Evolutionary conservation across 2,329 filamentous ascomycete genomes (phyloP), one percentile per base, ranked within the genome.

Genomic region (Talaromyces sp.): DNA sequence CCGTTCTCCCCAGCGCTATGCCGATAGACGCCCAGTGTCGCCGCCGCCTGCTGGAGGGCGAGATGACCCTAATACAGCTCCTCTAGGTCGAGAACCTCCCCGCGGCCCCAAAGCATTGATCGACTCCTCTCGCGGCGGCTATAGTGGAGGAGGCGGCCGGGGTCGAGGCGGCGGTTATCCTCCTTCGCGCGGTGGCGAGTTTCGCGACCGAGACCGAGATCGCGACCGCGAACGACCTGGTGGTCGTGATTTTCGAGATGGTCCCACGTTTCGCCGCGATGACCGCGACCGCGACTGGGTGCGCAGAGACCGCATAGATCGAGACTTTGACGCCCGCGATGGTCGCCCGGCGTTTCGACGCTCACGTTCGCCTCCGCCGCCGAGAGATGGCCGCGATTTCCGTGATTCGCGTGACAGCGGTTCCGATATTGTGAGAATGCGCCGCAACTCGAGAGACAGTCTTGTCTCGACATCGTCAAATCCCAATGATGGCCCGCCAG

Each of bases 71-170:
- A 84, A 82, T 67, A 82, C 87, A 66, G 87, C 68, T 72, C 82
- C 67, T 65, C 83, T 72, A 73, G 81, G 83, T 12, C 83, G 89
- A 66, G 91, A 96, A 65, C 88, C 90, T 1, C 92, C 92, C 3
- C 85, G 92, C 61, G 92, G 90, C 0, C 92, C 92, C 10, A 92
- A 93, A 74, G 91, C 90, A 4, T 79, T 92, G 61, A 84, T 89
- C 63, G 90, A 94, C 64, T 78, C 85, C 33, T 84, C 86, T n/a
- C 85, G 83, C 65, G 87, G 87, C 34, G 69, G 71, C 27, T 40
- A 27, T 18, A 67, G 70, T 23, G 74, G 90, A 61, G 88, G 36
- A 16, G 36, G 90, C 61, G 88, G 76, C 63, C 69, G 72, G 63
- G 73, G 75, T 58, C 72, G 90, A 62, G 88, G 88, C 51, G 83